Evolutionary conservation across 2,329 filamentous ascomycete genomes (phyloP).

Genomic region (Sordariomycetes sp.): DNA sequence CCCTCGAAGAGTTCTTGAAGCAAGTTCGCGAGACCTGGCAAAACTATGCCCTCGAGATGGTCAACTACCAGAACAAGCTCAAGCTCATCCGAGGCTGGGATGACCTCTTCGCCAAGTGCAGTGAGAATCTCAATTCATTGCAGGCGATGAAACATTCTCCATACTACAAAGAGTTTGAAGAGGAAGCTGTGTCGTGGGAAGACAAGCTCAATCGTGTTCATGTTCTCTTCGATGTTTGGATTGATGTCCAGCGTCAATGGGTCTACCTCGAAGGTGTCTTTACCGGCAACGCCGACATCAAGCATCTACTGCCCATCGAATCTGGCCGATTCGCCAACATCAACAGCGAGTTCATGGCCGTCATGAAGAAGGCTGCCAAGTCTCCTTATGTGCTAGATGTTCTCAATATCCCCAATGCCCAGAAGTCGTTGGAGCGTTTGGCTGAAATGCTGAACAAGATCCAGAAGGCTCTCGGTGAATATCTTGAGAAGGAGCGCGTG

Average conservation of each 20-base stretch:
- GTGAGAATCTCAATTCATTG: conserved; percentile 92
- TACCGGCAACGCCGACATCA: conserved; percentile 97
- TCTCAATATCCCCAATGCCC: conserved; percentile 87
- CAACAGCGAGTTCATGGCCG: conserved; percentile 96
- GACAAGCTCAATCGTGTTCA: conserved; percentile 97
- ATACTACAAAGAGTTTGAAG: conserved; percentile 99
- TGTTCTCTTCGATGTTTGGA: conserved; percentile 98
- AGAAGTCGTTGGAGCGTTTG: conserved; percentile 89
- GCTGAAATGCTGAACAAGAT: conserved; percentile 99
- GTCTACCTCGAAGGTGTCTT: conserved; percentile 99
- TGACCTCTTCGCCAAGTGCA: conserved; percentile 95
- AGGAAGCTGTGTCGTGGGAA: conserved; percentile 93
- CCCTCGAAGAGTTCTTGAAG: conserved; percentile 92
- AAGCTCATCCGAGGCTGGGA: conserved; percentile 97
- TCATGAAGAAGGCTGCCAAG: conserved; percentile 99
- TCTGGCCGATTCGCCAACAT: conserved; percentile 98
- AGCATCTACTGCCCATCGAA: conserved; percentile 91
- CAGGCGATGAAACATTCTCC: conserved; percentile 99
- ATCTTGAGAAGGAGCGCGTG: conserved; percentile 93
- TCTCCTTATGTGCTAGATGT: conserved; percentile 94
- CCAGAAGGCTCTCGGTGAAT: conserved; percentile 96
- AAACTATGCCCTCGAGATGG: conserved; percentile 85
- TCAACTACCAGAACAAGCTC: conserved; percentile 97
- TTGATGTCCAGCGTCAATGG: conserved; percentile 99
- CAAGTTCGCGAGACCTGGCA: conserved; percentile 96